Evolutionary conservation across 1,284 basidiomycete genomes (phyloP).

Genomic region (Stygiomarasmius scandens): DNA sequence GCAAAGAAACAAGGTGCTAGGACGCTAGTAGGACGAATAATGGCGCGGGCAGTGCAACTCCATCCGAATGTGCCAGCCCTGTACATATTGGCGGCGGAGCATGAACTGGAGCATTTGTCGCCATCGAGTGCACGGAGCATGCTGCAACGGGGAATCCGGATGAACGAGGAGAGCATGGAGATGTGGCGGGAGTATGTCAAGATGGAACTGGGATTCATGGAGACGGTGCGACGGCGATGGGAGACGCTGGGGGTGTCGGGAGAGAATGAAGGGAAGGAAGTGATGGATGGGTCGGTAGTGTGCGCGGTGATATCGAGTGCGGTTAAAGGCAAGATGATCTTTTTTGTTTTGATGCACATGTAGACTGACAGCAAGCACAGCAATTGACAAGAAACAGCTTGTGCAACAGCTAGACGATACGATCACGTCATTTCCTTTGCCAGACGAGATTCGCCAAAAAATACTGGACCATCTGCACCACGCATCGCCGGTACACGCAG

Average conservation of each 20-base stretch:
- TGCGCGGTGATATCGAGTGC: conserved; percentile 68
- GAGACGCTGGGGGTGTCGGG: conserved; percentile 66
- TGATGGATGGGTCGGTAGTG: conserved; percentile 75
- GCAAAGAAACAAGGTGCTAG: conserved; percentile 82
- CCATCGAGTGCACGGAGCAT: conserved; percentile 84
- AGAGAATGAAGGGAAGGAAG: conserved; percentile 38
- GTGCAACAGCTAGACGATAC: conserved; percentile 59
- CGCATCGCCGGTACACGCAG: conserved; percentile 45
- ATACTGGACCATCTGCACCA: conserved; percentile 60
- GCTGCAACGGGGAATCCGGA: conserved; percentile 83
- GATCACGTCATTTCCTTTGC: conserved; percentile 58
- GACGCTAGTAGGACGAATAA: conserved; percentile 78
- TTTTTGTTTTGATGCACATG: too few relatives aligned
- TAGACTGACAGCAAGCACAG: conserved; percentile 34
- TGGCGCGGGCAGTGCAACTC: conserved; percentile 83
- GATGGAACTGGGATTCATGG: conserved; percentile 90
- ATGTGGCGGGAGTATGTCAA: conserved; percentile 90
- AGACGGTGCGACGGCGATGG: conserved; percentile 84
- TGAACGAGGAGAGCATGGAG: conserved; percentile 70
- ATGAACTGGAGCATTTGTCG: conserved; percentile 80
- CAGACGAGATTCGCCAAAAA: conserved; percentile 43
- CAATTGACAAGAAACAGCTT: conserved; percentile 58
- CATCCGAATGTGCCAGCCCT: conserved; percentile 81
- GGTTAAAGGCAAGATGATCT: conserved; percentile 46
- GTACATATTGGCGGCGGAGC: conserved; percentile 86